These are phyloP conservation scores for Aphanocladium album DNA, from an alignment of 2,329 filamentous ascomycete species.

Conservation along the genomic window DNA sequence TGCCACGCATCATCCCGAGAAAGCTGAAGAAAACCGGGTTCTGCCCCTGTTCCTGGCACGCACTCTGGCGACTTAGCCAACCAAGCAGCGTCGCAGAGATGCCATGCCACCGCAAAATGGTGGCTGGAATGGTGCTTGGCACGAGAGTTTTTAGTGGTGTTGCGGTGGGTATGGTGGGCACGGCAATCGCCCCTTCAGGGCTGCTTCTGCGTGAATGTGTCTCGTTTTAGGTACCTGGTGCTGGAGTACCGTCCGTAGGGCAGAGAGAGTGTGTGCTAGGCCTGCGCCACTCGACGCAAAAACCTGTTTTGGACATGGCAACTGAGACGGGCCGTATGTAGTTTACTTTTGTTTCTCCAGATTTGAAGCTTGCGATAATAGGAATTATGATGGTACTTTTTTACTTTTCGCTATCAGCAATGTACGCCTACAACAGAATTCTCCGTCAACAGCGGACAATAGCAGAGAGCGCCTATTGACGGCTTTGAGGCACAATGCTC, in stretches of 20 bases:
- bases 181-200: not conserved
- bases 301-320: not conserved
- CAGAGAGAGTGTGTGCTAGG: not conserved
- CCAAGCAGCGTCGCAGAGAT: not conserved
- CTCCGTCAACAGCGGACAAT: not conserved
- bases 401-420: no score
- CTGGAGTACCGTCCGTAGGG: not conserved
- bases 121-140: not conserved
- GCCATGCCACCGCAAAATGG: not conserved
- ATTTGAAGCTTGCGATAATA: no score
- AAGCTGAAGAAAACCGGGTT: constrained; percentile 1
- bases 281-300: not conserved
- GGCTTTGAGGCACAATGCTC: not conserved
- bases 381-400: no score
- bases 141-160: not conserved
- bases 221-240: not conserved
- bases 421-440: not conserved
- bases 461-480: not conserved
- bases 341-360: not conserved
- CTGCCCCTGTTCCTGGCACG: not conserved
- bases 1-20: not conserved
- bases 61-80: not conserved
- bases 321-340: not conserved
- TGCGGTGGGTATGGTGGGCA: not conserved
- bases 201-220: not conserved